These are phyloP conservation scores for Haberlea rhodopensis DNA, from an alignment of 257 asterid species.

Conservation along the genomic window DNA sequence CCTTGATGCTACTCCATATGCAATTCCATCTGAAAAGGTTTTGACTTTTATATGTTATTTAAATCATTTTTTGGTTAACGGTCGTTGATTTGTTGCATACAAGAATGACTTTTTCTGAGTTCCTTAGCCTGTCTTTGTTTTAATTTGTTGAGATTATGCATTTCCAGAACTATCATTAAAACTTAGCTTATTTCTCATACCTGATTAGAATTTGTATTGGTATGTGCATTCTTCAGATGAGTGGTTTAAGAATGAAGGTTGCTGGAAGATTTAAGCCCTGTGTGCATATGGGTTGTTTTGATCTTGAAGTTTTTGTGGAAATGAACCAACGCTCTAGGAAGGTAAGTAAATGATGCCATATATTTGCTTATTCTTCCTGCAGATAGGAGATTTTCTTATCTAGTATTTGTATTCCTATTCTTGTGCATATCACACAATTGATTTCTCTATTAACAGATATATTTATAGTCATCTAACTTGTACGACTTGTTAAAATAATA, in stretches of 20 bases:
- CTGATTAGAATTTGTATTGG: slow-evolving; percentile 23
- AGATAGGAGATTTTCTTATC: slow-evolving; percentile 12
- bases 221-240: slow-evolving; percentile 61
- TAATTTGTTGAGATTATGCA: slow-evolving; percentile 1
- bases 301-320: slow-evolving; percentile 91
- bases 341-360: slow-evolving; percentile 50
- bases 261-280: slow-evolving; percentile 96
- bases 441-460: background rate
- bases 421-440: slow-evolving; percentile 9
- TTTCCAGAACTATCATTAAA: background rate
- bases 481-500: slow-evolving; percentile 1
- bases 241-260: slow-evolving; percentile 91
- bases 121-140: background rate
- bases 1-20: background rate
- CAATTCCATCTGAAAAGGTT: background rate
- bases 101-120: background rate
- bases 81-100: background rate
- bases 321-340: slow-evolving; percentile 96
- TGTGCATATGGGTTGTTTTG: slow-evolving; percentile 96
- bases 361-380: no score
- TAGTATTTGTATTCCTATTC: background rate
- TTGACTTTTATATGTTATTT: background rate
- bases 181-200: slow-evolving; percentile 10
- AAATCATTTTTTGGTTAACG: background rate
- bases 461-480: slow-evolving; percentile 18